Evolutionary conservation across 2,329 filamentous ascomycete species (phyloP).

Genomic region (Whalleya microplaca): DNA sequence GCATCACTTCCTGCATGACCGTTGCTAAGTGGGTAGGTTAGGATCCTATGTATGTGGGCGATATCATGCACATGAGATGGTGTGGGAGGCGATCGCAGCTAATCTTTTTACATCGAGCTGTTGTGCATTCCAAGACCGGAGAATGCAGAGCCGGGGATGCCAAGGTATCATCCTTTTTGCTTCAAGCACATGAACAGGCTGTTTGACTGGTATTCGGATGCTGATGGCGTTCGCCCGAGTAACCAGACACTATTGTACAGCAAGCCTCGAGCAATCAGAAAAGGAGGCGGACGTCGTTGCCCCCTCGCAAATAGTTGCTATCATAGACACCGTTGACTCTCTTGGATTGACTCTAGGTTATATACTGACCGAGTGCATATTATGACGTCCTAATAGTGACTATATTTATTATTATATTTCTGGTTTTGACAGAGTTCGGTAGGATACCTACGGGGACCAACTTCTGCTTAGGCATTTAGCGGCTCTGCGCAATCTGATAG

Average conservation of each 20-base stretch:
- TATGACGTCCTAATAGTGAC: too few species aligned
- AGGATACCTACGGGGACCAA: background rate
- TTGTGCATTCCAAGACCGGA: background rate
- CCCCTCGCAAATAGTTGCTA: too few species aligned
- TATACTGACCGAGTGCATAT: too few species aligned
- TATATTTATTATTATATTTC: background rate
- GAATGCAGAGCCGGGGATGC: background rate
- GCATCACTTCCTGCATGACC: background rate
- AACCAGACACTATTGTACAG: too few species aligned
- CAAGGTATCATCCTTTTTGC: background rate
- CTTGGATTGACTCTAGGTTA: too few species aligned
- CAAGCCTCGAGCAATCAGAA: too few species aligned
- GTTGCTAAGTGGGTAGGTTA: background rate
- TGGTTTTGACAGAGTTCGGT: background rate
- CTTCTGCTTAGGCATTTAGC: background rate
- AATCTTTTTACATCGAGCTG: background rate
- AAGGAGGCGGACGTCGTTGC: too few species aligned
- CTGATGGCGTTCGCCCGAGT: too few species aligned
- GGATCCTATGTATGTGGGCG: background rate
- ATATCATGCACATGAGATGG: background rate
- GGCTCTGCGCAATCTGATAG: background rate
- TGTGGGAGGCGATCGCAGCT: background rate
- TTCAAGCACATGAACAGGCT: too few species aligned
- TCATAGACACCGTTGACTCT: too few species aligned
- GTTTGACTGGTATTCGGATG: too few species aligned